phyloP scores from a whole-genome alignment of 345 rosid genomes.

The Citrus medica region DNA sequence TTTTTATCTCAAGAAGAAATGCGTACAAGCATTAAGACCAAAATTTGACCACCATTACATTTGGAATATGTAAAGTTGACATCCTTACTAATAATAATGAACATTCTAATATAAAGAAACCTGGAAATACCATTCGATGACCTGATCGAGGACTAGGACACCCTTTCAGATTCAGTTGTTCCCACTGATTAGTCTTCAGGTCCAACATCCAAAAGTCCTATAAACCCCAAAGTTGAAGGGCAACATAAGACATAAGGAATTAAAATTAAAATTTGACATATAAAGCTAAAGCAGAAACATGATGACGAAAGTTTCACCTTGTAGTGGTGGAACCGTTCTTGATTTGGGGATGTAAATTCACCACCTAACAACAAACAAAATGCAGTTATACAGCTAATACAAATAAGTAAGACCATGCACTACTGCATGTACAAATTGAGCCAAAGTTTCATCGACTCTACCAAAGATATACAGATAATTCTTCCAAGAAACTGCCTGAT shows the following conservation, averaged over 20 bases:
- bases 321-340: constrained; percentile 96
- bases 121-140: constrained; percentile 81
- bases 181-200: constrained; percentile 94
- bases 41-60: background rate
- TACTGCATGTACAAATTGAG: background rate
- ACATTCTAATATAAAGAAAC: constrained; percentile 1
- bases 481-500: constrained; percentile 97
- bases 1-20: background rate
- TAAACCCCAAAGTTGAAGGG: constrained; percentile 1
- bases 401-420: background rate
- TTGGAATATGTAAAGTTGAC: background rate
- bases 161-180: constrained; percentile 84
- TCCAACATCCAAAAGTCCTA: constrained; percentile 97
- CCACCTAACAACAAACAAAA: constrained; percentile 54
- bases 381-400: background rate
- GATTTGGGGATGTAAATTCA: constrained; percentile 95
- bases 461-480: constrained; percentile 91
- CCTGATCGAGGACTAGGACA: constrained; percentile 94
- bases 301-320: constrained; percentile 44
- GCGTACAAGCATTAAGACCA: background rate
- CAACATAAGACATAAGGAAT: background rate
- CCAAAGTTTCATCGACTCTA: constrained; percentile 21
- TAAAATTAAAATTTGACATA: background rate
- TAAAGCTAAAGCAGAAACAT: background rate
- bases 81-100: background rate